Evolutionary conservation across 2,329 filamentous ascomycete genomes (phyloP), one percentile per base, ranked within the genome.

Genomic region (Myriosclerotinia scirpicola): DNA sequence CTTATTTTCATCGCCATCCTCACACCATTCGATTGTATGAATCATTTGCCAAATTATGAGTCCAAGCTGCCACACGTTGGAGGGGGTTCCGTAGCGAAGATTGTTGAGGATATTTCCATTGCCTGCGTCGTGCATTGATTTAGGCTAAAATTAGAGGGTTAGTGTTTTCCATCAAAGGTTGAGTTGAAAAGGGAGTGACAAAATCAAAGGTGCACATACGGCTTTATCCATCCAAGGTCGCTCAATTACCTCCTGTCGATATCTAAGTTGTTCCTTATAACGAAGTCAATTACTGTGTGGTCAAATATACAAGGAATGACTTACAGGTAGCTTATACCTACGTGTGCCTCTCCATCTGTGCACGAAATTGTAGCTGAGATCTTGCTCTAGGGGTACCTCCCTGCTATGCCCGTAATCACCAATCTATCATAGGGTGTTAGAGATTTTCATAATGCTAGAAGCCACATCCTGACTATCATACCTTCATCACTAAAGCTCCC

Each of bases 11-110:
- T 30, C 14, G 11, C 48, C 58, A 6, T 52, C 20, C 20, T 50
- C 44, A 26, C 34, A 38, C 58, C 58, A 61, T 40, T 61, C 58
- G 6, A 30, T 40, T 12, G 7, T 26, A 20, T 61, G 44, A 3
- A 63, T 54, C 60, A 63, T 54, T 14, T 17, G 22, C 46, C 50
- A 54, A 11, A 63, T 54, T 15, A 63, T 9, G 8, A 63, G 3
- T 53, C 60, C 60, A 40, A 63, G 34, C 7, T 63, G 60, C 60
- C 60, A 63, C 17, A 63, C 36, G 14, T 63, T 63, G 6, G 48
- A 54, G 22, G 20, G 48, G n/a, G 60, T 63, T 30, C 60, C 60
- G 42, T 30, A 63, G 8, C 22, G 36, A 54, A 63, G 5, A 42
- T 42, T 63, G 7, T 63, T 54, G 17, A 63, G 60, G 4, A 63